These are phyloP conservation scores for Aureobasidium namibiae DNA, from an alignment of 2,329 filamentous ascomycete species.

Conservation along the genomic window DNA sequence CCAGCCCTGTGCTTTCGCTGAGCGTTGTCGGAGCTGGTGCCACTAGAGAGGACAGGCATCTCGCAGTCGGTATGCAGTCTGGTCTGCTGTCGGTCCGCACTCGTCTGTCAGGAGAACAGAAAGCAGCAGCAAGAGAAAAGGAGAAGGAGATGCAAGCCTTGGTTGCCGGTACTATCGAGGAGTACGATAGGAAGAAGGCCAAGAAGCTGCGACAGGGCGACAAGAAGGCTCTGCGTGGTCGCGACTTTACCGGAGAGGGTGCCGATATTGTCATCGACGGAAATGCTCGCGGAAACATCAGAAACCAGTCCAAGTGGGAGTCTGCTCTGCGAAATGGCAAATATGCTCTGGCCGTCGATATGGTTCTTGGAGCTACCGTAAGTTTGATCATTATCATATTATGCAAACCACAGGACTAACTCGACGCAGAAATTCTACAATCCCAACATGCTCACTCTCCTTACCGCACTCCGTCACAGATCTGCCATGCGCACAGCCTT, in stretches of 20 bases:
- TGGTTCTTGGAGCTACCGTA: constrained; percentile 48
- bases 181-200: constrained; percentile 65
- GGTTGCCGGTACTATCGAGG: constrained; percentile 65
- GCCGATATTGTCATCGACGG: constrained; percentile 82
- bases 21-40: constrained; percentile 62
- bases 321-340: constrained; percentile 67
- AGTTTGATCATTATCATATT: neutral
- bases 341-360: constrained; percentile 71
- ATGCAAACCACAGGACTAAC: neutral
- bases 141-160: constrained; percentile 80
- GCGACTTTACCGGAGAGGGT: constrained; percentile 75
- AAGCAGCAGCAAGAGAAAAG: constrained; percentile 64
- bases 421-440: constrained; percentile 18
- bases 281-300: constrained; percentile 55
- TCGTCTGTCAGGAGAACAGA: constrained; percentile 75
- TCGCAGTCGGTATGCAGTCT: constrained; percentile 90
- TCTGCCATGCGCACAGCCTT: constrained; percentile 76
- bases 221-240: constrained; percentile 52
- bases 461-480: constrained; percentile 80
- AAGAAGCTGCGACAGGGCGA: constrained; percentile 52
- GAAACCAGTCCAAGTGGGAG: constrained; percentile 70
- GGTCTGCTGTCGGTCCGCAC: constrained; percentile 88
- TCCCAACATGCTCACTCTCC: constrained; percentile 57
- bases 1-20: constrained; percentile 79
- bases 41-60: constrained; percentile 74